Base-by-base conservation (phyloP, 495 filamentous ascomycete species). In the Penicillium waksmanii region DNA sequence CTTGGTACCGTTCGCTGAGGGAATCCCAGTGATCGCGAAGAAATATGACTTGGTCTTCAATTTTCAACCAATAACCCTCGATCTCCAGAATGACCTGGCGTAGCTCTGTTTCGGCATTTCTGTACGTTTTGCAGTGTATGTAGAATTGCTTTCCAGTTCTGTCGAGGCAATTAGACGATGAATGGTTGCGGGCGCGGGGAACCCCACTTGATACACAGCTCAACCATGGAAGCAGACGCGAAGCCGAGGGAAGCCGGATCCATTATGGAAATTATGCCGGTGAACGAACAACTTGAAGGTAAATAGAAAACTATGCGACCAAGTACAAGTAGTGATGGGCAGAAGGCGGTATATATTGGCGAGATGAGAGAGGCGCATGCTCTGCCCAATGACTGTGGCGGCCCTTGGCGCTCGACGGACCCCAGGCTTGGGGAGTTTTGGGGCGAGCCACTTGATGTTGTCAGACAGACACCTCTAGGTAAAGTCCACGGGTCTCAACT, bases 181-280 rank as follows among this genome's bases (percentile, higher is more conserved):
- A 23, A 12, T 7, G 18, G 9, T 11, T 21, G 44, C 17, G 44
- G 44, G 44, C 19, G 44, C 44, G 44, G 44, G 44, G 44, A 47
- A 47, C 6, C 44, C 44, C 44, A 47, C 44, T 47, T 47, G 44
- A 47, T 47, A 15, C 44, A 47, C 44, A 47, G 19, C 19, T 47
- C 44, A 21, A 15, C 44, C 44, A 44, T 44, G 40, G 40, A 44
- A 44, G n/a, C 40, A 44, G 44, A 47, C 44, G 17, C 18, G 19
- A 47, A 47, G 44, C 8, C 44, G 7, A 47, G 18, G 15, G 44
- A 47, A 15, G 21, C 44, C 7, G 44, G 18, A 11, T 47, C 44
- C 44, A 47, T 47, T 25, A 3, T 43, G 40, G n/a, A 13, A 17
- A 17, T 15, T 15, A 43, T 6, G 11, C 40, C 3, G 40, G 5